Base-by-base conservation (phyloP, 495 filamentous ascomycete genomes). In the Aspergillus kassunensis region DNA sequence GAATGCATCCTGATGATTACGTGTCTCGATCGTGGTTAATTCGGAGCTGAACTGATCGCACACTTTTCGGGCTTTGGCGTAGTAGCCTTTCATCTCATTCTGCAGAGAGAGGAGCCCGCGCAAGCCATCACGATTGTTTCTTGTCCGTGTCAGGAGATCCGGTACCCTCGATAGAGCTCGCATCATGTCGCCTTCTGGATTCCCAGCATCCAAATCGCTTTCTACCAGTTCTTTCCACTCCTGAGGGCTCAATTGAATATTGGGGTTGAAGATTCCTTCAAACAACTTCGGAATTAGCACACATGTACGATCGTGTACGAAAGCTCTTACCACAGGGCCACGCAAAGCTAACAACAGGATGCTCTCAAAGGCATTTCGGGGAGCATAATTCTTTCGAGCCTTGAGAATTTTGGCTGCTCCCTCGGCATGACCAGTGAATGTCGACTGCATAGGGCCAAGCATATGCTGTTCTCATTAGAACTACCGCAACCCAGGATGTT, bases 331-430 rank as follows among this genome's bases (percentile, higher is more conserved):
- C 44, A 76, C 70, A 29, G 60, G 64, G 10, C 72, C 73, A 8
- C 70, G 62, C 29, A 76, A 40, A 1, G 67, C 68, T 8, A 70
- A 40, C 10, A 75, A 60, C 6, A 77, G 41, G 42, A 64, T 63
- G 6, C 42, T 36, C 49, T 75, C 74, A 51, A 77, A 76, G 0
- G 61, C 53, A 56, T 76, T 62, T 4, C 59, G 58, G 0, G 71
- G 63, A 0, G 48, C 55, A 33, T 54, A 66, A 11, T 56, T 47
- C 29, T 59, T 66, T 33, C 73, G 64, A 9, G 66, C 68, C 45
- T 64, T 67, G 9, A 77, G 61, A 7, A 77, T 71, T 30, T 63
- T 61, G 0, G 65, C 62, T 3, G 71, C 73, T 6, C 73, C 73
- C 54, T 72, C 64, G 6, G 63, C 61, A 59, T 77, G 74, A 13